Evolutionary conservation across 2,329 filamentous ascomycete species (phyloP).

Genomic region (Aspergillus novoparasiticus): DNA sequence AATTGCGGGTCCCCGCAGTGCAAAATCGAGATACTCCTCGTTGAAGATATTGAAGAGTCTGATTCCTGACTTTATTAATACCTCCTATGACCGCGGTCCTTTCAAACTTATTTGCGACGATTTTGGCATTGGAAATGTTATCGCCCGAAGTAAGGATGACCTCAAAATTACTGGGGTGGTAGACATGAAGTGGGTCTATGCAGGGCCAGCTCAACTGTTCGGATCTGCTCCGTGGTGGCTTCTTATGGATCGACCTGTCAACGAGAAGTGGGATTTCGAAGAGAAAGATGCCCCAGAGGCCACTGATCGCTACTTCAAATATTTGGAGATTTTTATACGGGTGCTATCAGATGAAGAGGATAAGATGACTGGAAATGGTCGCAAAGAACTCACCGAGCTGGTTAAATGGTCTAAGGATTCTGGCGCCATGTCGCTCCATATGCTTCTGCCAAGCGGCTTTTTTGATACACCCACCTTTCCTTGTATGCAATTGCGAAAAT

Average conservation of each 20-base stretch:
- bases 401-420: neutral
- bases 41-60: constrained; percentile 5
- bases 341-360: neutral
- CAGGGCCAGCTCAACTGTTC: neutral
- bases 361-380: neutral
- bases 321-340: neutral
- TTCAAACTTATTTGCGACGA: constrained; percentile 13
- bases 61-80: constrained; percentile 1
- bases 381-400: neutral
- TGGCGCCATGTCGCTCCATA: neutral
- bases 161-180: neutral
- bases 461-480: neutral
- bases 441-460: neutral
- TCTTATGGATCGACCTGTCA: neutral
- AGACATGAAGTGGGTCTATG: neutral
- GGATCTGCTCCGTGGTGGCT: neutral
- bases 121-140: neutral
- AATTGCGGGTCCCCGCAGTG: neutral
- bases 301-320: neutral
- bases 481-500: neutral
- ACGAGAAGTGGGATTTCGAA: neutral
- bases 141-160: neutral
- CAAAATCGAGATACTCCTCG: constrained; percentile 1
- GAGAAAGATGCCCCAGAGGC: neutral
- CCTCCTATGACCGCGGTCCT: constrained; percentile 5